A percentile compares a stretch with the other conserved stretches of the same genome.
phyloP scores from a whole-genome alignment of 306 rosid genomes.

The Hippophae tibetana region DNA sequence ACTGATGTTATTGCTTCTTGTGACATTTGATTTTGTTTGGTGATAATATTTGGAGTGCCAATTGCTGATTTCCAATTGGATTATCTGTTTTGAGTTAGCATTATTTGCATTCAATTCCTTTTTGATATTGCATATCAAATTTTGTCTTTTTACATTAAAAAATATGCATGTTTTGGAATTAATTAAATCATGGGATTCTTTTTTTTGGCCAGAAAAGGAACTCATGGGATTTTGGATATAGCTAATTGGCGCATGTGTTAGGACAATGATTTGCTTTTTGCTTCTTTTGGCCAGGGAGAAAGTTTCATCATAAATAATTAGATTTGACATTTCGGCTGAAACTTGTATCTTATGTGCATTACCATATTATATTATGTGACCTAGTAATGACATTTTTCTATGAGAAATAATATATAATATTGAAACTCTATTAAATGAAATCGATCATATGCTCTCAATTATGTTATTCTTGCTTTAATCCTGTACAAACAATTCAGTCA shows the following conservation, averaged over 20 bases:
- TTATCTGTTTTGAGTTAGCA: conserved; percentile 6
- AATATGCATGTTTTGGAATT: neutral
- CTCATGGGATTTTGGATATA: conserved; percentile 16
- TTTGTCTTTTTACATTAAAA: neutral
- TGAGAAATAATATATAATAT: too few species aligned
- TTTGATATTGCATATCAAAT: neutral
- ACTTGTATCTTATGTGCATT: neutral
- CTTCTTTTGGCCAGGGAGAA: neutral
- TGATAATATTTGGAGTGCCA: neutral
- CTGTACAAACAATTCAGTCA: too few species aligned
- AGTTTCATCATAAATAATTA: neutral
- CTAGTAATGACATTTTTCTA: neutral
- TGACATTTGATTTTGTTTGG: neutral
- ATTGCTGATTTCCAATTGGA: neutral
- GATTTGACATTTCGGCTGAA: neutral
- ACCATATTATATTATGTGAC: neutral
- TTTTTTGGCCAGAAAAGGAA: too few species aligned
- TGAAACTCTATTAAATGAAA: too few species aligned
- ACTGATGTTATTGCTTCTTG: neutral
- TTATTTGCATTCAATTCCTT: conserved; percentile 1
- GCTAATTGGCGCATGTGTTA: neutral
- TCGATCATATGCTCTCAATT: too few species aligned
- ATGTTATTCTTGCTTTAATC: too few species aligned
- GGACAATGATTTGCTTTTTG: conserved; percentile 4
- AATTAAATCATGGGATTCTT: conserved; percentile 9